Percentiles rank a stretch among this genome's conserved stretches.
Evolutionary conservation across 768 basidiomycete species (phyloP).

Genomic region (Termitomyces sp.): DNA sequence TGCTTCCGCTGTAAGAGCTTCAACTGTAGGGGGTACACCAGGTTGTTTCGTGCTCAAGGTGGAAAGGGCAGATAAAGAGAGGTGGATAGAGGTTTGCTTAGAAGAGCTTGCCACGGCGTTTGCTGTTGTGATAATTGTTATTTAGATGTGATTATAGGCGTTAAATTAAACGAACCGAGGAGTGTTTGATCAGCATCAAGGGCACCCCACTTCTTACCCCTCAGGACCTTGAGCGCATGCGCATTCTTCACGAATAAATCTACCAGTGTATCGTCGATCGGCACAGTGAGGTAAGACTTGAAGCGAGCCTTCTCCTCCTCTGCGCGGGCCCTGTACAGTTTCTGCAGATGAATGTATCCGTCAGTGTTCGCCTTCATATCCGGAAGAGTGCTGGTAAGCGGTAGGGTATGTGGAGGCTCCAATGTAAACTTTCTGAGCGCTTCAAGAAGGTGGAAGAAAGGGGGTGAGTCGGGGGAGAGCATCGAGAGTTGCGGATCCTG

Average conservation of each 20-base stretch:
- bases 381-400: conserved; percentile 83
- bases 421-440: conserved; percentile 69
- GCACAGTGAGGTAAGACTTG: conserved; percentile 44
- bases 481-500: conserved; percentile 50
- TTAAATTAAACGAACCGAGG: conserved; percentile 33
- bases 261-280: conserved; percentile 51
- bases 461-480: conserved; percentile 46
- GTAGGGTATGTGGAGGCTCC: conserved; percentile 61
- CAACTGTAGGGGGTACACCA: conserved; percentile 40
- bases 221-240: conserved; percentile 66
- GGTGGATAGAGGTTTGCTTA: conserved; percentile 65
- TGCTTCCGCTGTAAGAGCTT: conserved; percentile 53
- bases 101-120: conserved; percentile 40
- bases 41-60: conserved; percentile 28
- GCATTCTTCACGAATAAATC: conserved; percentile 81
- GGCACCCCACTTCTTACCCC: conserved; percentile 61
- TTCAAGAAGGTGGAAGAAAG: conserved; percentile 77
- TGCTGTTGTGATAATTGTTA: conserved; percentile 30
- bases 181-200: conserved; percentile 48
- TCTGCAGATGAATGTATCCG: conserved; percentile 82
- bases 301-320: conserved; percentile 64
- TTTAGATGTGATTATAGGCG: background rate
- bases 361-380: conserved; percentile 95
- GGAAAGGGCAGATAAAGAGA: conserved; percentile 67
- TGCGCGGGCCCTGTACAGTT: conserved; percentile 77